Conservation (phyloP, 192 early-diverging fungal genomes). For the Coemansia pectinata region DNA sequence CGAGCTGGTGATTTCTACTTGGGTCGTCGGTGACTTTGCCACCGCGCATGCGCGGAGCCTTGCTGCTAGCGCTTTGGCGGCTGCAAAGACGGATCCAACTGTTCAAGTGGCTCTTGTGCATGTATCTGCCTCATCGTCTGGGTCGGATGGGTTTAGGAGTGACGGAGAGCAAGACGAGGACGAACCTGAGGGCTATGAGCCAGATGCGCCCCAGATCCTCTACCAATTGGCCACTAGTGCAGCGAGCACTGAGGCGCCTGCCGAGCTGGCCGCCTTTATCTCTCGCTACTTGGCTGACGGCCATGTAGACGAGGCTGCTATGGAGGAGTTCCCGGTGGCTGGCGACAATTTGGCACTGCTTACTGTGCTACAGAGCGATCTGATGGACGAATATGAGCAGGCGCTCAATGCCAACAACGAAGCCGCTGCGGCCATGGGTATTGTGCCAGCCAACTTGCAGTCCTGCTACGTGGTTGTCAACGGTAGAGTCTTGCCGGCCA, state of each 20-base stretch:
- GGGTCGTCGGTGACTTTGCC: slow-evolving; percentile 63
- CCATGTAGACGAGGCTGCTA: neutral
- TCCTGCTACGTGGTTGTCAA: slow-evolving; percentile 59
- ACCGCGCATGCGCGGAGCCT: slow-evolving; percentile 53
- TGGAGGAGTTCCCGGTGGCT: neutral
- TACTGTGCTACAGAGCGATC: neutral
- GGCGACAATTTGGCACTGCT: slow-evolving; percentile 7
- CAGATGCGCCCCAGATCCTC: slow-evolving; percentile 36
- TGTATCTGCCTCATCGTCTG: neutral
- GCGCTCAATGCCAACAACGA: slow-evolving; percentile 15
- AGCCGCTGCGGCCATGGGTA: slow-evolving; percentile 6
- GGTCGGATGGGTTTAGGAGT: neutral
- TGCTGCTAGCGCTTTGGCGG: slow-evolving; percentile 55
- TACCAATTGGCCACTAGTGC: slow-evolving; percentile 26
- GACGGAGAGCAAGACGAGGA: slow-evolving; percentile 27
- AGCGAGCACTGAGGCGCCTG: neutral
- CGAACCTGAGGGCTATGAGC: slow-evolving; percentile 13
- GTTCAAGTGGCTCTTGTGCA: slow-evolving; percentile 46
- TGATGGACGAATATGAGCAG: slow-evolving; percentile 25
- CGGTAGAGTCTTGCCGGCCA: slow-evolving; percentile 58
- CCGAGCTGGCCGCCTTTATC: slow-evolving; percentile 15
- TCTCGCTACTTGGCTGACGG: neutral
- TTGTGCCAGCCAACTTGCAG: slow-evolving; percentile 14
- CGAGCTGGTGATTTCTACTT: slow-evolving; percentile 37
- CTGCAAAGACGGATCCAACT: slow-evolving; percentile 18